phyloP scores from a whole-genome alignment of 345 rosid species.

The Salix koriyanagi region DNA sequence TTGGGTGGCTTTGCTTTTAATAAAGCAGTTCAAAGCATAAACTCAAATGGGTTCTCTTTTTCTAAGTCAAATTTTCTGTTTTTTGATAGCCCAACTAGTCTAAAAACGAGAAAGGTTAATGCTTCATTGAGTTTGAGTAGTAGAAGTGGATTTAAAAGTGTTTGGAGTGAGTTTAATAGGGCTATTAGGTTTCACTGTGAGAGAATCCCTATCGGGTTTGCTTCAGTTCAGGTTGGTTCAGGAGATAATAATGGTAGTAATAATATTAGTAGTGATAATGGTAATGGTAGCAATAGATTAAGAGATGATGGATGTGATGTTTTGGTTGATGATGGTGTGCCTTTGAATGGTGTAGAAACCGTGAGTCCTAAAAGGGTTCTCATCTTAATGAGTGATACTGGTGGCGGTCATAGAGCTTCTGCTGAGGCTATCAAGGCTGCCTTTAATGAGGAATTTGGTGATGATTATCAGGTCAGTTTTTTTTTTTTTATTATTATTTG shows the following conservation, averaged over 20 bases:
- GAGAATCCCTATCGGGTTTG: constrained; percentile 77
- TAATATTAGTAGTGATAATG: constrained; percentile 5
- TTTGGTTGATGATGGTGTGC: constrained; percentile 56
- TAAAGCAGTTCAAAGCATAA: constrained; percentile 29
- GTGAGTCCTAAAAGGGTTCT: constrained; percentile 69
- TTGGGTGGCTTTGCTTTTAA: constrained; percentile 45
- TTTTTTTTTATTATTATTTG: background rate
- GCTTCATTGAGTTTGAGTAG: constrained; percentile 53
- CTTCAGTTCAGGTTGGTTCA: constrained; percentile 53
- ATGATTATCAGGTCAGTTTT: constrained; percentile 80
- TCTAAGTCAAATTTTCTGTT: constrained; percentile 48
- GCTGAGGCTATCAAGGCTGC: constrained; percentile 97
- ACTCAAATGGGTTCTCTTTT: constrained; percentile 46
- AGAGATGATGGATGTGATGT: constrained; percentile 50
- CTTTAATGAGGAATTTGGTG: constrained; percentile 75
- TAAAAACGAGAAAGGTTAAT: constrained; percentile 33
- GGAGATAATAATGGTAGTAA: constrained; percentile 18
- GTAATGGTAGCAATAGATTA: constrained; percentile 26
- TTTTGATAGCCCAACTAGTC: constrained; percentile 32
- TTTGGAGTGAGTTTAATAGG: constrained; percentile 63
- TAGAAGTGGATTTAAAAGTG: constrained; percentile 34
- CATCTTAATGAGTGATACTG: constrained; percentile 99
- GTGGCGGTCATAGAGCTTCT: constrained; percentile 98
- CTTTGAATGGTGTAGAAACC: constrained; percentile 45
- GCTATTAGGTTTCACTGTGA: constrained; percentile 62